These are phyloP conservation scores for Fusarium pininemorale DNA, from an alignment of 2,329 filamentous ascomycete genomes.

Conservation along the genomic window DNA sequence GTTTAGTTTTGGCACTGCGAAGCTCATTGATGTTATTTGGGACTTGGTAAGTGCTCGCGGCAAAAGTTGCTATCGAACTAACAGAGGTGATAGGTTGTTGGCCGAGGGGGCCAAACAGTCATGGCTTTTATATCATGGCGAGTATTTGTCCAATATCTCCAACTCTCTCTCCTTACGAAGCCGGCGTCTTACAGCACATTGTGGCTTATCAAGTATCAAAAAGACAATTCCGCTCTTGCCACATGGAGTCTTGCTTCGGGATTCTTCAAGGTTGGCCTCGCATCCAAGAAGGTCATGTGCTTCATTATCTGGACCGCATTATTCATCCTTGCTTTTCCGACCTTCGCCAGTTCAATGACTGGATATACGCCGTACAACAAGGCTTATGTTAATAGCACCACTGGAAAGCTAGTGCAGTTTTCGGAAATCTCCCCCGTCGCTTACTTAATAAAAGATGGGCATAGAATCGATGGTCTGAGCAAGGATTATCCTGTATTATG, in stretches of 20 bases:
- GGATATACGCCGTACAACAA: conserved; percentile 3
- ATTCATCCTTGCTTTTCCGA: neutral
- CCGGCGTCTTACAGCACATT: conserved; percentile 1
- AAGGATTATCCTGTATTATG: neutral
- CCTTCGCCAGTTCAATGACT: conserved; percentile 12
- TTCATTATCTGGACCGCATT: neutral
- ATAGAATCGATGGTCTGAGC: neutral
- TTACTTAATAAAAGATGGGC: conserved; percentile 3
- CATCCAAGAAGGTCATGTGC: neutral
- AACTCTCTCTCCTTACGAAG: too few species aligned
- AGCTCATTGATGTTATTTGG: too few species aligned
- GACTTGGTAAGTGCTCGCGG: too few species aligned
- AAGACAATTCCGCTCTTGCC: neutral
- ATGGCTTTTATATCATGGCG: too few species aligned
- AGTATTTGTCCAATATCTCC: too few species aligned
- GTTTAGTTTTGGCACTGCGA: too few species aligned
- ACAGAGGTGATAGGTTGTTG: too few species aligned
- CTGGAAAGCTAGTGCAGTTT: neutral
- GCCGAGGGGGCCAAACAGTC: too few species aligned
- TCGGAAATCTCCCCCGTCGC: fast-evolving
- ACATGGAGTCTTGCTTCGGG: fast-evolving
- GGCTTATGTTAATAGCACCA: neutral
- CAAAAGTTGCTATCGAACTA: too few species aligned
- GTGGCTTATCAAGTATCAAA: neutral
- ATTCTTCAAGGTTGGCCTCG: neutral